Conservation (phyloP, 305 asterid species). For the Plantago rigida region DNA sequence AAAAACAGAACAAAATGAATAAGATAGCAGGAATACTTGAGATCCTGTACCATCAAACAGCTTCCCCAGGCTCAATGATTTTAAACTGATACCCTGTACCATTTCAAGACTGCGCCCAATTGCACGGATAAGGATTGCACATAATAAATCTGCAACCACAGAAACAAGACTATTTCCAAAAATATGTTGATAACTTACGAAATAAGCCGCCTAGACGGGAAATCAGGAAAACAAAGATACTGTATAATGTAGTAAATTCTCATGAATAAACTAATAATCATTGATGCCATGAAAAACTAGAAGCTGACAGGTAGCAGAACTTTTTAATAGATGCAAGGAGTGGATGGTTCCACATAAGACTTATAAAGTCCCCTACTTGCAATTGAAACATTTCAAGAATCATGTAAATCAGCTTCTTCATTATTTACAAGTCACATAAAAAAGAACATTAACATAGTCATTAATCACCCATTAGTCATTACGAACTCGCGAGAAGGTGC, state of each 20-base stretch:
- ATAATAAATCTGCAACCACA: slow-evolving; percentile 73
- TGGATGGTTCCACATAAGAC: slow-evolving; percentile 8
- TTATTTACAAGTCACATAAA: neutral
- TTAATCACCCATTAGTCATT: no score
- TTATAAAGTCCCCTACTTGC: neutral
- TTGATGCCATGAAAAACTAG: neutral
- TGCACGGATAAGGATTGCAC: slow-evolving; percentile 74
- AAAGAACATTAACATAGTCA: no score
- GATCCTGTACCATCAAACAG: slow-evolving; percentile 41
- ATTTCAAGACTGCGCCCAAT: slow-evolving; percentile 56
- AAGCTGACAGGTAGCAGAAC: neutral
- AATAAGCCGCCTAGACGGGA: slow-evolving; percentile 21
- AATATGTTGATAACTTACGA: slow-evolving; percentile 41
- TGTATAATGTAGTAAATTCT: slow-evolving; percentile 12
- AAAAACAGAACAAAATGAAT: neutral
- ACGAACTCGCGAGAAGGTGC: no score
- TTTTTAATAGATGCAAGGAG: neutral
- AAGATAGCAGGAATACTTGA: slow-evolving; percentile 2
- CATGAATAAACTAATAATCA: neutral
- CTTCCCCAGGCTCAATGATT: slow-evolving; percentile 50
- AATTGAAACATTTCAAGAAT: no score
- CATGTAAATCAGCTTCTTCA: neutral
- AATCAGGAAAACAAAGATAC: slow-evolving; percentile 15
- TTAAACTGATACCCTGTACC: slow-evolving; percentile 43
- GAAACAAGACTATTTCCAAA: slow-evolving; percentile 80